Base-by-base conservation (phyloP, 169 alveolate genomes). In the Plasmodium vivax region DNA sequence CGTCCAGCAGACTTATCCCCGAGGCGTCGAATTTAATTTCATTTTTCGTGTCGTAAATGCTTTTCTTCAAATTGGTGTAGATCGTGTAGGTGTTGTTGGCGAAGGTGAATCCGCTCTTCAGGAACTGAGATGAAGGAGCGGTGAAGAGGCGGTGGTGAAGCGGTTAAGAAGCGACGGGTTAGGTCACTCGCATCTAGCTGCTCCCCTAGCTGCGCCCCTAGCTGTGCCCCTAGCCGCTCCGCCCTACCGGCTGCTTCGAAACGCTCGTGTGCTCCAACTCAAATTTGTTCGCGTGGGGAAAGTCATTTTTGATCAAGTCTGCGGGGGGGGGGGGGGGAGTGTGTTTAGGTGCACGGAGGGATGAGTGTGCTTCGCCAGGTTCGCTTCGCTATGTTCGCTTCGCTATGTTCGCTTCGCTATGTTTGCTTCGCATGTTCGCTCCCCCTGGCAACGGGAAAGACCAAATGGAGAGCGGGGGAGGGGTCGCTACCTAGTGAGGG, bases 71-170 rank as follows among this genome's bases (percentile, higher is more conserved):
- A 74, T 74, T 85, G 4, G 93, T 85, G 75, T 85, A 85, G 12
- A 85, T 62, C 16, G 79, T 85, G 27, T 85, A 85, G 43, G 93
- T 85, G 79, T 85, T 85, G 77, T 85, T 85, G 32, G 93, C 74
- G 77, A 85, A 85, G 16, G 93, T 73, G 19, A 85, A 85, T 19
- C 93, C 93, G 41, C 93, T 85, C 56, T 85, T 85, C n/a, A 85
- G 82, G 80, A 85, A 62, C 93, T 85, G 54, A 14, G 80, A 2
- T 34, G 75, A 9, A 1, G 34, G n/a, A 36, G 10, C 16, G 71
- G n/a, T n/a, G n/a, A n/a, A n/a, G n/a, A n/a, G n/a, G n/a, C n/a
- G 74, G 32, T 19, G 74, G 74, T 58, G 5, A 23, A 1, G 8
- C 0, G 1, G 74, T 19, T 0, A 2, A 16, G 23, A n/a, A 0